Evolutionary conservation across 345 rosid species (phyloP), one percentile per base, ranked within the genome.

Genomic region (Psidium guajava): DNA sequence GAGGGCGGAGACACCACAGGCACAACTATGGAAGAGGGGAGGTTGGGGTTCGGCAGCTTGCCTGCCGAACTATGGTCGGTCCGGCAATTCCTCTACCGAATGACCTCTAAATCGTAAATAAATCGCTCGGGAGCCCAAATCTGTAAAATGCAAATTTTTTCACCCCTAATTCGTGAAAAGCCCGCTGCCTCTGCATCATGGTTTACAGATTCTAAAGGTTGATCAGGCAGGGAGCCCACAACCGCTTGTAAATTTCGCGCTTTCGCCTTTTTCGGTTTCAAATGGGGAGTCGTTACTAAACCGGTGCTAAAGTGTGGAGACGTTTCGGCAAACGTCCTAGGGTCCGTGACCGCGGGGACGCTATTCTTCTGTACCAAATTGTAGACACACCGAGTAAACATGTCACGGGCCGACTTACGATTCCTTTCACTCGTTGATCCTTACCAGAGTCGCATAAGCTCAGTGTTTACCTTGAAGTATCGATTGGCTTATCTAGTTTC

Each of bases 351-450:
- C 73, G 5, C 10, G 73, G 73, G 53, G 73, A 32, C 21, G 16
- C 2, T 27, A 3, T 6, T 14, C 15, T 27, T 59, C 25, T 27
- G 1, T 0, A 2, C 5, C 1, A 3, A 27, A 59, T 4, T 12
- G n/a, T 0, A 5, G 2, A 27, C 4, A 28, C 73, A 40, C 49
- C 49, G 13, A 27, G 5, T 0, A 27, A 32, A 59, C 73, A 3
- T 27, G 73, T 59, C 9, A 13, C 15, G 5, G 6, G 0, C 3
- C 0, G 8, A 25, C 8, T 11, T 1, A 1, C 28, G 7, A 14
- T 13, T 27, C 73, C 10, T 59, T 59, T 57, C 1, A 6, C 40
- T 59, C 14, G 10, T 58, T 27, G 20, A 27, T 18, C 40, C 40
- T 13, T 27, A 3, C 36, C 27, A 59, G 73, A 59, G 73, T 59